Conservation (phyloP, 2,329 filamentous ascomycete species). For the Colletotrichum lini region DNA sequence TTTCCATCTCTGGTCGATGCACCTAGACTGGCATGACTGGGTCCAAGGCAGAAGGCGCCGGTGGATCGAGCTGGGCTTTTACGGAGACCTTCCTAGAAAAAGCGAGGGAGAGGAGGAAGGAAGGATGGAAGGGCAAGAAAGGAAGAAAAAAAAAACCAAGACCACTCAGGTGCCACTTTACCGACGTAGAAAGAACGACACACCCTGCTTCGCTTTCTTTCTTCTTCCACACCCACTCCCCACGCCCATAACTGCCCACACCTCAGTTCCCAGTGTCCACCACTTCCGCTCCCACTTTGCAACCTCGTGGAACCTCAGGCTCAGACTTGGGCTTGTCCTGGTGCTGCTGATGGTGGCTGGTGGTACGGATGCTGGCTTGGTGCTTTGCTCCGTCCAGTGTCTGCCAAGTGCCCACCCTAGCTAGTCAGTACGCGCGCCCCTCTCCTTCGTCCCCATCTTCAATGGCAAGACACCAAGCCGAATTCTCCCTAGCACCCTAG, state of each 20-base stretch:
- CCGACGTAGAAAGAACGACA: conserved; percentile 18
- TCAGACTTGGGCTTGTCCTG: not conserved
- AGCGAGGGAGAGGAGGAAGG: not conserved
- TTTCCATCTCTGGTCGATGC: not conserved
- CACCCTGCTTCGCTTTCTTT: conserved; percentile 30
- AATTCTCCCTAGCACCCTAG: not conserved
- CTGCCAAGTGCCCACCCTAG: not conserved
- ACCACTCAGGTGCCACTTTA: conserved; percentile 41
- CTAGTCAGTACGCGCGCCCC: conserved; percentile 4
- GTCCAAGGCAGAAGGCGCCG: not conserved
- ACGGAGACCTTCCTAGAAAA: not conserved
- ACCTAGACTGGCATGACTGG: not conserved
- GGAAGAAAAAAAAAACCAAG: conserved; percentile 4
- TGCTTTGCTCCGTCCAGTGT: conserved; percentile 1
- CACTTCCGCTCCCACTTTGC: not conserved
- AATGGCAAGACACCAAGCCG: not conserved
- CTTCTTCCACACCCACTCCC: not conserved
- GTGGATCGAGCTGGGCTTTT: not conserved
- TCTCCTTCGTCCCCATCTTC: conserved; percentile 8
- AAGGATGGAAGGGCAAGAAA: not conserved
- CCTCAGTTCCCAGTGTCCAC: not conserved
- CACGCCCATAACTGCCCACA: not conserved
- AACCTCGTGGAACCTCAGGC: conserved; percentile 4
- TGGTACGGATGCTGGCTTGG: not conserved
- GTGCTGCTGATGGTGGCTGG: not conserved